Conservation (phyloP, 352 stramenopile species). For the Phytophthora podocarpi region DNA sequence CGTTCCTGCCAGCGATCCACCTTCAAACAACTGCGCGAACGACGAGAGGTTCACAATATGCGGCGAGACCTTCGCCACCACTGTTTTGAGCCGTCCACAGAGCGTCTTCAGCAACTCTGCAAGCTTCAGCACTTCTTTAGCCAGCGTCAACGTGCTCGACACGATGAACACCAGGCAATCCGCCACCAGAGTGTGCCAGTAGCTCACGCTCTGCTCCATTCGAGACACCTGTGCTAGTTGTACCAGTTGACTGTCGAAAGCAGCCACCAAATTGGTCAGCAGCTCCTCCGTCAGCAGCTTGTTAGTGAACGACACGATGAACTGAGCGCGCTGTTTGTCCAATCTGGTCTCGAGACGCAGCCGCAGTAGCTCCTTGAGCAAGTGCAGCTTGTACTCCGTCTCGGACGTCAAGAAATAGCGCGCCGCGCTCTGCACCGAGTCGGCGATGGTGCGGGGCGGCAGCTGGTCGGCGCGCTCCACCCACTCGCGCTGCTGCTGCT, state of each 20-base stretch:
- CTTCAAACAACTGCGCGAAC: constrained; percentile 76
- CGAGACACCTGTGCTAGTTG: constrained; percentile 60
- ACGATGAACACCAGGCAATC: constrained; percentile 70
- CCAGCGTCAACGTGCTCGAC: constrained; percentile 55
- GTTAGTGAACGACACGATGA: constrained; percentile 74
- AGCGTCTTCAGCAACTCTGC: constrained; percentile 58
- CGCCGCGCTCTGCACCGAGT: constrained; percentile 68
- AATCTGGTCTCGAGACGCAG: constrained; percentile 65
- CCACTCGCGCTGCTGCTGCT: constrained; percentile 66
- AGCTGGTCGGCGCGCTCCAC: constrained; percentile 79
- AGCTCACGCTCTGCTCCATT: constrained; percentile 71
- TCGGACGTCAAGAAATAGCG: constrained; percentile 81
- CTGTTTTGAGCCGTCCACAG: constrained; percentile 57
- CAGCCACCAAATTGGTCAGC: constrained; percentile 51
- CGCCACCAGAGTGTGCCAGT: constrained; percentile 78
- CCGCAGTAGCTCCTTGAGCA: constrained; percentile 77
- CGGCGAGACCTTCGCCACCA: constrained; percentile 74
- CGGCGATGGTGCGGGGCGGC: constrained; percentile 40
- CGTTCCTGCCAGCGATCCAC: constrained; percentile 60
- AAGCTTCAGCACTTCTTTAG: constrained; percentile 61
- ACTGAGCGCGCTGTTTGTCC: constrained; percentile 62
- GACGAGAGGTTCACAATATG: constrained; percentile 85
- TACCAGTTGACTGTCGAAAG: constrained; percentile 56
- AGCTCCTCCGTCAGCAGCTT: constrained; percentile 57
- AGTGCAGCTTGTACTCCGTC: constrained; percentile 73